These are phyloP conservation scores for Cryptococcus depauperatus DNA, from an alignment of 1,284 basidiomycete species.

Conservation along the genomic window DNA sequence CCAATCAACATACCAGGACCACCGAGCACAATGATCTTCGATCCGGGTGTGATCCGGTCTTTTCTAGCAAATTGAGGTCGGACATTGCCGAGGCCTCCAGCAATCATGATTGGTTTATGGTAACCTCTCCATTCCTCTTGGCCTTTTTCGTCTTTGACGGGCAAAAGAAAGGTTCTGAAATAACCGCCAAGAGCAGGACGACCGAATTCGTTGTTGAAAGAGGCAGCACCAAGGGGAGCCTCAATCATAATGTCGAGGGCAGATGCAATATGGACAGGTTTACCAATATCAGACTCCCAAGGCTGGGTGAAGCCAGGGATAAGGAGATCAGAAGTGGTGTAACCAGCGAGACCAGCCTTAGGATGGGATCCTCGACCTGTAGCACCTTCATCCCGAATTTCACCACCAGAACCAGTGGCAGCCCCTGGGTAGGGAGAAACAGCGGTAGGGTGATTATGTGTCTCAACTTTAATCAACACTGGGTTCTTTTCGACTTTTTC, in stretches of 20 bases:
- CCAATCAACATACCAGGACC: constrained; percentile 96
- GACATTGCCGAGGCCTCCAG: constrained; percentile 91
- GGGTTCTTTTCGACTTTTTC: constrained; percentile 65
- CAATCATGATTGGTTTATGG: constrained; percentile 99
- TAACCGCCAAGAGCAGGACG: constrained; percentile 70
- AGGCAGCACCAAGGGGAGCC: constrained; percentile 85
- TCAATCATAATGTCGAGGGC: constrained; percentile 96
- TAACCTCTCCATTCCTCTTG: constrained; percentile 61
- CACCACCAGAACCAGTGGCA: constrained; percentile 94
- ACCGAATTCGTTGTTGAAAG: constrained; percentile 99
- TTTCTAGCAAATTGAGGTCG: constrained; percentile 72
- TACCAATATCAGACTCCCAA: constrained; percentile 82
- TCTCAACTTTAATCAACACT: constrained; percentile 96
- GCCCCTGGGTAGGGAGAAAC: constrained; percentile 97
- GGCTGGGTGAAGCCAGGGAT: constrained; percentile 80
- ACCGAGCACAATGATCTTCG: constrained; percentile 88
- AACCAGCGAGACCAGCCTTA: constrained; percentile 90
- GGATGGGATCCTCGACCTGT: constrained; percentile 92
- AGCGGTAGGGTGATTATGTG: constrained; percentile 98
- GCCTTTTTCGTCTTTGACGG: constrained; percentile 57
- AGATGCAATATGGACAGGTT: constrained; percentile 82
- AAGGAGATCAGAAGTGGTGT: constrained; percentile 88
- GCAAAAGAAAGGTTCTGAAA: constrained; percentile 81
- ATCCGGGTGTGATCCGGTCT: constrained; percentile 62
- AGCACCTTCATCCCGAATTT: constrained; percentile 96